Base-by-base conservation (phyloP, 495 filamentous ascomycete species). In the Penicillium cinerascens region DNA sequence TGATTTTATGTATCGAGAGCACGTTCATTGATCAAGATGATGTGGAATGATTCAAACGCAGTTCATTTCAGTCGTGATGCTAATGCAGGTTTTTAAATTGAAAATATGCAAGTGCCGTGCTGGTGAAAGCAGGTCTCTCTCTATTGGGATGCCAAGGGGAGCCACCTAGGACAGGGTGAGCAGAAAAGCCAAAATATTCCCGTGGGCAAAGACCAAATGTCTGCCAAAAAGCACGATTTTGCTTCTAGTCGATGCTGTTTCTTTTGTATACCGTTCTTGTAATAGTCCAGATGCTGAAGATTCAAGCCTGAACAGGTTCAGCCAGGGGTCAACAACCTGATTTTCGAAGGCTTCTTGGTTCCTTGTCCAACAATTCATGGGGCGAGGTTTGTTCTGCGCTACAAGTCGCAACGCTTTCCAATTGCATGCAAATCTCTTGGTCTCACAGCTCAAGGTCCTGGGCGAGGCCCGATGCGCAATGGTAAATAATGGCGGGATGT, bases 1-100 rank as follows among this genome's bases (percentile, higher is more conserved):
- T 29, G 26, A 29, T 13, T n/a, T 11, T 13, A 33, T 33, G 29
- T 15, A 33, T 10, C 11, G 29, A 15, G 10, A 33, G 10, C 29
- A 33, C 1, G 29, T 33, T 33, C 11, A 13, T 18, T 18, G n/a
- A 10, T 36, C 33, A 39, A 39, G n/a, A 20, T 16, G 9, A 39
- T 18, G 4, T 6, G 6, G 18, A 39, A 39, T 39, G 18, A 17
- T 39, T 39, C 18, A 6, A 8, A 20, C 4, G n/a, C 18, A 20
- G 9, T 49, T 47, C 51, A 54, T 48, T 42, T 51, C 48, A 26
- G 29, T 55, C 49, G 45, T 52, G 49, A 55, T 49, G 52, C 41
- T 42, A 55, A 49, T 52, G 49, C 49, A 37, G 45, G 7, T 36
- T 47, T n/a, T 21, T 50, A 55, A 49, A 49, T 55, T 18, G 13